These are phyloP conservation scores for Naganishia randhawae DNA, from an alignment of 768 basidiomycete species.

Conservation along the genomic window DNA sequence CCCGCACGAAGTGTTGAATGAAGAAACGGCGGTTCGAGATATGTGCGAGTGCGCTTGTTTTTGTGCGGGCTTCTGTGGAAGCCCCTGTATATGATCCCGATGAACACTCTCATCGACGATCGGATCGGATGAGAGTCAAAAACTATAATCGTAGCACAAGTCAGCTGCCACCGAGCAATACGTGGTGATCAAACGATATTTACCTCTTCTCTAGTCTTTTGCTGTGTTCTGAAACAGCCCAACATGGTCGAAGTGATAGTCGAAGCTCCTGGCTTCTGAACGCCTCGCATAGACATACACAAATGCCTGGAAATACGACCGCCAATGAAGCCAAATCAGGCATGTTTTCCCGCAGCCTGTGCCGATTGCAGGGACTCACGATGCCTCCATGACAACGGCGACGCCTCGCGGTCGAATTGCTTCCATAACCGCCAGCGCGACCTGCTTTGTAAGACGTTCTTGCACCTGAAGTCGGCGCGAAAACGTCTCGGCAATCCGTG, in stretches of 20 bases:
- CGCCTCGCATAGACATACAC: constrained; percentile 99
- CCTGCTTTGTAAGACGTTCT: constrained; percentile 94
- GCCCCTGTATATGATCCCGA: neutral
- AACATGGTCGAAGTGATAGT: constrained; percentile 98
- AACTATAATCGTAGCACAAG: neutral
- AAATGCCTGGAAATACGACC: constrained; percentile 58
- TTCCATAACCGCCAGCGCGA: constrained; percentile 95
- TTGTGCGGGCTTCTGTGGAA: neutral
- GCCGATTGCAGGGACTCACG: constrained; percentile 58
- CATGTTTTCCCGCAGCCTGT: neutral
- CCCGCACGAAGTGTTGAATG: constrained; percentile 13
- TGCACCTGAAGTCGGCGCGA: constrained; percentile 93
- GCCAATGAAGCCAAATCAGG: constrained; percentile 7
- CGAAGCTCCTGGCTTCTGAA: constrained; percentile 93
- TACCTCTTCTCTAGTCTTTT: constrained; percentile 92
- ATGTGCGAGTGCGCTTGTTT: neutral
- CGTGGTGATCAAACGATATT: neutral
- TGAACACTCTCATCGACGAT: neutral
- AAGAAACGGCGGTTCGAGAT: neutral
- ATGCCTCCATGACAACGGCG: constrained; percentile 97
- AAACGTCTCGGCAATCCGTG: constrained; percentile 95
- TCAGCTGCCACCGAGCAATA: neutral
- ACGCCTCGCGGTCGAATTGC: constrained; percentile 96
- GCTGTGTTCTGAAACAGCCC: constrained; percentile 95
- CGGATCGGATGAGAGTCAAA: constrained; percentile 23